Percentiles rank a stretch among this genome's conserved stretches.
These are phyloP conservation scores for Eucalyptus caleyi DNA, from an alignment of 345 rosid genomes.

Conservation along the genomic window DNA sequence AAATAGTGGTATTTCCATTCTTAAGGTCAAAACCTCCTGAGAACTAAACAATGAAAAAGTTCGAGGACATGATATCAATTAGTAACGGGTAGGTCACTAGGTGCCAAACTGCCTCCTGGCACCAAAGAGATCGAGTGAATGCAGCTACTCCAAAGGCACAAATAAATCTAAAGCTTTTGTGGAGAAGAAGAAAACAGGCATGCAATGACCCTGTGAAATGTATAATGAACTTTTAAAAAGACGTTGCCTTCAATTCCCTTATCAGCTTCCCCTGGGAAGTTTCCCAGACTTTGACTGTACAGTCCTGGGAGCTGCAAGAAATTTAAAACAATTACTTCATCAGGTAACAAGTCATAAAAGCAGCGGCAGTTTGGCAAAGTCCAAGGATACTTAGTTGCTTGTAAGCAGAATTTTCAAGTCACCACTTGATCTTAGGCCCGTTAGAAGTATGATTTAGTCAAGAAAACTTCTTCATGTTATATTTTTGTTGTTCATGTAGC, in stretches of 20 bases:
- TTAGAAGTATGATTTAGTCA: no score
- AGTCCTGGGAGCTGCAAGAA: conserved; percentile 69
- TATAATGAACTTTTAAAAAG: background rate
- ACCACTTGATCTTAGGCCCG: no score
- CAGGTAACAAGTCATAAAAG: background rate
- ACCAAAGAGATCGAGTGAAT: background rate
- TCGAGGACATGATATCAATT: background rate
- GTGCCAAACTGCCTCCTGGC: background rate
- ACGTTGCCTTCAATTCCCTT: conserved; percentile 78
- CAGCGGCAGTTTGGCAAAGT: background rate
- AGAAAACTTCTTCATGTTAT: no score
- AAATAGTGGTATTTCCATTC: background rate
- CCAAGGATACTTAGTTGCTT: no score
- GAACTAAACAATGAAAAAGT: background rate
- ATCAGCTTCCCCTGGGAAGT: conserved; percentile 89
- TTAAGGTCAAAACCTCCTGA: background rate
- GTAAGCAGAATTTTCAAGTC: no score
- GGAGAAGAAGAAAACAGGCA: background rate
- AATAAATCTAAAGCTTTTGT: background rate
- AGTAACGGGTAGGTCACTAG: background rate
- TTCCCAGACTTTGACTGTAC: conserved; percentile 96
- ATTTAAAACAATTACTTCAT: background rate
- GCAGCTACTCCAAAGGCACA: background rate
- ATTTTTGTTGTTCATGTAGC: no score
- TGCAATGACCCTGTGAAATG: background rate